Conservation (phyloP, 257 asterid species). For the Fraxinus americana region DNA sequence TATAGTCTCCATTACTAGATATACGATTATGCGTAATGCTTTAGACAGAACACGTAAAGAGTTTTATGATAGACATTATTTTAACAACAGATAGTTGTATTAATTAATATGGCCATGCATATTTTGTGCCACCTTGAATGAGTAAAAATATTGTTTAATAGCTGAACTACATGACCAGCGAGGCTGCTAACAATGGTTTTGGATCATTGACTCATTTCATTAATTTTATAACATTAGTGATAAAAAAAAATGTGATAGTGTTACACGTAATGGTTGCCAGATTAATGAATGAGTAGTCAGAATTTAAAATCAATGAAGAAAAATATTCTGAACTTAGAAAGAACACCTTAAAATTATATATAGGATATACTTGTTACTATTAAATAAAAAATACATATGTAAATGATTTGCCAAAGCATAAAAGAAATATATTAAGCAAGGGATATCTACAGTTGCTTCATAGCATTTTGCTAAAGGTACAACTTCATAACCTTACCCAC, state of each 20-base stretch:
- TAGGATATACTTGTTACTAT: too few species aligned
- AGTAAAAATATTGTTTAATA: slow-evolving; percentile 29
- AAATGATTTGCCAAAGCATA: neutral
- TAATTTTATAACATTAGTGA: slow-evolving; percentile 3
- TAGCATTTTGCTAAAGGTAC: neutral
- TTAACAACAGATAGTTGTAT: too few species aligned
- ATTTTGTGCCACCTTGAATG: slow-evolving; percentile 33
- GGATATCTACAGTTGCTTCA: too few species aligned
- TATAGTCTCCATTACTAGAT: too few species aligned
- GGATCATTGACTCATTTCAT: slow-evolving; percentile 20
- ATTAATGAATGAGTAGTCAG: neutral
- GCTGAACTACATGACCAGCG: slow-evolving; percentile 32
- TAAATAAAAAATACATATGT: neutral
- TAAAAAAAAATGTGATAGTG: neutral
- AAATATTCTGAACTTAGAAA: too few species aligned
- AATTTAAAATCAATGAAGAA: neutral
- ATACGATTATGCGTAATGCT: neutral
- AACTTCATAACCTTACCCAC: neutral
- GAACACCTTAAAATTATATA: too few species aligned
- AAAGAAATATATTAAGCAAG: too few species aligned
- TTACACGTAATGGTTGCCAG: neutral
- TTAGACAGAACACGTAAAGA: neutral
- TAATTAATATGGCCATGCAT: slow-evolving; percentile 10
- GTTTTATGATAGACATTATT: neutral
- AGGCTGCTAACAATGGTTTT: slow-evolving; percentile 27